Conservation (phyloP, 1,284 basidiomycete species). For the Ustilago esculenta region DNA sequence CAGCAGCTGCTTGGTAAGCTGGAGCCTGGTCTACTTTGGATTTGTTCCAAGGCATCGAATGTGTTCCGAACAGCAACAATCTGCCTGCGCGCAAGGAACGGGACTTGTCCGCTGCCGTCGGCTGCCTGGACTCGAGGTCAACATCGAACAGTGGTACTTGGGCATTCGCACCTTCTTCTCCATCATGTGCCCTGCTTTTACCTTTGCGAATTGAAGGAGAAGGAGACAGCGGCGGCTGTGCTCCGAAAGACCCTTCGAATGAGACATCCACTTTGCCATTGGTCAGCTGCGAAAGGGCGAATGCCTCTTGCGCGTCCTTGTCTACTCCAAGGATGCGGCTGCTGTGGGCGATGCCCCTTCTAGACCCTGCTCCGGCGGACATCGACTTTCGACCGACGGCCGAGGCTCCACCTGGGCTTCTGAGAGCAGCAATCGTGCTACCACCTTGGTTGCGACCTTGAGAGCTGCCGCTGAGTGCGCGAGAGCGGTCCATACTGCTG, state of each 20-base stretch:
- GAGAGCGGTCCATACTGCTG: background rate
- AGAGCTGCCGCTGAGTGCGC: constrained; percentile 7
- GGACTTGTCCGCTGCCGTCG: background rate
- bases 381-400: constrained; percentile 14
- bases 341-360: constrained; percentile 43
- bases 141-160: constrained; percentile 31
- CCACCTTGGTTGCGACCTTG: constrained; percentile 1
- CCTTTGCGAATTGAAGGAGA: constrained; percentile 12
- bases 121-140: constrained; percentile 24
- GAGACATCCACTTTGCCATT: constrained; percentile 48
- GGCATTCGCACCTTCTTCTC: background rate
- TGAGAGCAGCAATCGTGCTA: background rate
- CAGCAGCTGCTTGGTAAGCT: background rate
- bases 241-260: constrained; percentile 25
- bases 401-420: background rate
- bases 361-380: constrained; percentile 26
- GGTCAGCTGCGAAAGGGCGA: constrained; percentile 28
- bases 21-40: background rate
- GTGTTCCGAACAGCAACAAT: constrained; percentile 17
- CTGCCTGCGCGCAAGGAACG: constrained; percentile 10
- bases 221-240: background rate
- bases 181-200: constrained; percentile 18
- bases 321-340: constrained; percentile 29
- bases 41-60: constrained; percentile 25
- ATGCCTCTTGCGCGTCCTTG: constrained; percentile 13